Evolutionary conservation across 2,329 filamentous ascomycete genomes (phyloP), one percentile per base, ranked within the genome.

Genomic region (Fusarium veterinarium): DNA sequence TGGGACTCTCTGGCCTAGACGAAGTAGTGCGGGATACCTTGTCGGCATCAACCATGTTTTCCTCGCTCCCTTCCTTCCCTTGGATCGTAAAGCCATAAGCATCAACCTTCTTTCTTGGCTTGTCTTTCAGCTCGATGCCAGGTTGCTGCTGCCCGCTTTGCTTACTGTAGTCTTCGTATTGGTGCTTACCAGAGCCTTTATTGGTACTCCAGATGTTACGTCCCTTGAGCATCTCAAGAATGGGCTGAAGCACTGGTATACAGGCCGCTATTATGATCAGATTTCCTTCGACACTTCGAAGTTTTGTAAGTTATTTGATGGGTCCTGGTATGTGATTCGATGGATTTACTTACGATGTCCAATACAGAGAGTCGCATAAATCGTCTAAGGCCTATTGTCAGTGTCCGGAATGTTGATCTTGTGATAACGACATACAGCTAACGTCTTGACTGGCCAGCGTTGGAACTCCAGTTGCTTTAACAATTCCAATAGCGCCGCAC

Each of bases 261-360:
- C 44, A 30, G 25, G 44, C 44, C 5, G 44, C 44, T 14, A 30
- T 30, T 5, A 30, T 46, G 8, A 46, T 46, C 5, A 20, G 17
- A 9, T 46, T 46, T 3, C 44, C 44, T 46, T 46, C 44, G 44
- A 46, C 19, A 30, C 44, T 46, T 46, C n/a, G 1, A 0, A 30
- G 6, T 5, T 14, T 46, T 14, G 25, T 46, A 13, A 46, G 25
- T 8, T 2, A 25, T 12, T 12, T 13, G 17, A 13, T 20, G 11
- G n/a, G 6, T 28, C 5, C 3, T 14, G 0, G 25, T 28, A 9
- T 14, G 19, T 6, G 25, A 10, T 9, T 8, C 2, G 7, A 20
- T 28, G 23, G 7, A 8, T 28, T 46, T 8, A 30, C 44, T 46
- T 30, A 30, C 25, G 44, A 46, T 20, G 44, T 30, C 25, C 44